These are phyloP conservation scores for Aphanoascus verrucosus DNA, from an alignment of 2,329 filamentous ascomycete species.

Conservation along the genomic window DNA sequence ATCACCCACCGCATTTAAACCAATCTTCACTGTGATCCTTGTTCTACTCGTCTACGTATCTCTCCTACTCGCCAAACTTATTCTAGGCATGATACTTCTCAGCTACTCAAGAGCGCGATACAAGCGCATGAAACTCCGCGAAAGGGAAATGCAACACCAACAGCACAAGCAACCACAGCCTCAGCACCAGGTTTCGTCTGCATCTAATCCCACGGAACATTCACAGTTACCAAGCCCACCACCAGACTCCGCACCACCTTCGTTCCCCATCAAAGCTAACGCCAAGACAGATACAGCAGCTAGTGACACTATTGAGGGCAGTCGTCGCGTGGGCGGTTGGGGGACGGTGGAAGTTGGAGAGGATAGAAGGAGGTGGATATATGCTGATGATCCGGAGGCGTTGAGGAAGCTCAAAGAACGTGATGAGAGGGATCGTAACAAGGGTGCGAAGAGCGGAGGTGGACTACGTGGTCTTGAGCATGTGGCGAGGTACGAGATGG, in stretches of 20 bases:
- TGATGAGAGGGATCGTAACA: constrained; percentile 47
- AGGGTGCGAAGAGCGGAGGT: constrained; percentile 48
- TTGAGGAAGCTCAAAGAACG: constrained; percentile 53
- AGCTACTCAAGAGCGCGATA: constrained; percentile 71
- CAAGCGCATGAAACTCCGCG: constrained; percentile 63
- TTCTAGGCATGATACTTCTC: constrained; percentile 79
- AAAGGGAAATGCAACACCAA: constrained; percentile 30
- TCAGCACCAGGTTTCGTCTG: constrained; percentile 5
- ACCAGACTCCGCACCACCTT: constrained; percentile 20
- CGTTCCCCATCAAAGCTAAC: constrained; percentile 33
- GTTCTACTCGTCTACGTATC: constrained; percentile 78
- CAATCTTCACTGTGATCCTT: constrained; percentile 59
- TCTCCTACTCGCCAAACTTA: constrained; percentile 69
- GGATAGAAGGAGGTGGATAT: constrained; percentile 74
- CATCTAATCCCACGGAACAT: constrained; percentile 5
- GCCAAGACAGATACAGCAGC: constrained; percentile 22
- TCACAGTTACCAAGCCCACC: constrained; percentile 11
- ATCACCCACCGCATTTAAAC: constrained; percentile 32
- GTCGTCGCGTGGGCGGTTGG: constrained; percentile 67
- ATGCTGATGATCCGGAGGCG: constrained; percentile 69
- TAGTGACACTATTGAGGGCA: constrained; percentile 53
- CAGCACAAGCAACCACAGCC: constrained; percentile 7
- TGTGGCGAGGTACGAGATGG: constrained; percentile 82
- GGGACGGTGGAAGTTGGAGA: constrained; percentile 82
- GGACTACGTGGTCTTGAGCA: constrained; percentile 50